Conservation (phyloP, 1,139 yeast genomes). For the Blastobotrys apis region DNA sequence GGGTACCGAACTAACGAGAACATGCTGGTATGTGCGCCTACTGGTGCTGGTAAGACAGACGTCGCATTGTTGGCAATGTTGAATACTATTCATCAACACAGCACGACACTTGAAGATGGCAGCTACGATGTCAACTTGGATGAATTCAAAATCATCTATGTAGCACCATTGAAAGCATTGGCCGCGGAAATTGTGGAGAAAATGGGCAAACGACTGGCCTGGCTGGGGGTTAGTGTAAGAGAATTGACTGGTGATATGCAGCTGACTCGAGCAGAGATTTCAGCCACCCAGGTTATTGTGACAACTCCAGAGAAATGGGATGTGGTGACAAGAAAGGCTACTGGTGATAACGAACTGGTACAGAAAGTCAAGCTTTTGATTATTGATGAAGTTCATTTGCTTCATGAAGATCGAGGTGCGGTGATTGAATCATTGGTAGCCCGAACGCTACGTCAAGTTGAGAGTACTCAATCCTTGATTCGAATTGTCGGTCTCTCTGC, state of each 20-base stretch:
- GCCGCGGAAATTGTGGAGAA: slow-evolving; percentile 98
- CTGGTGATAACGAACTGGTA: slow-evolving; percentile 81
- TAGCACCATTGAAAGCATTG: slow-evolving; percentile 92
- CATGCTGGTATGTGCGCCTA: slow-evolving; percentile 97
- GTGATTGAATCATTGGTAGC: slow-evolving; percentile 96
- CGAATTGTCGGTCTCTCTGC: slow-evolving; percentile 97
- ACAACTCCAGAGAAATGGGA: slow-evolving; percentile 99
- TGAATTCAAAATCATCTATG: slow-evolving; percentile 86
- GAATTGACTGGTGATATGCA: slow-evolving; percentile 99
- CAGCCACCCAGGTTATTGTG: slow-evolving; percentile 83
- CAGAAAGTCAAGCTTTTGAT: slow-evolving; percentile 79
- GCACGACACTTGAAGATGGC: slow-evolving; percentile 43
- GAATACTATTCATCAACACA: slow-evolving; percentile 70
- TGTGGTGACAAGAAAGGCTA: slow-evolving; percentile 87
- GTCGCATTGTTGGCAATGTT: slow-evolving; percentile 84
- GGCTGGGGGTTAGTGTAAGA: slow-evolving; percentile 82
- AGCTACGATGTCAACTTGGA: slow-evolving; percentile 66
- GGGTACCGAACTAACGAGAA: slow-evolving; percentile 93
- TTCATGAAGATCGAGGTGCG: slow-evolving; percentile 97
- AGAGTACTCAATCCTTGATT: slow-evolving; percentile 88
- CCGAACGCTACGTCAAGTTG: slow-evolving; percentile 90
- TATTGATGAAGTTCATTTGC: slow-evolving; percentile 92
- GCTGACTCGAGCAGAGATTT: slow-evolving; percentile 74
- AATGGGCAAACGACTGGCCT: slow-evolving; percentile 67
- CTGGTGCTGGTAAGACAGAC: slow-evolving; percentile 99